Base-by-base conservation (phyloP, 331 rosid genomes). In the Quercus lobata region DNA sequence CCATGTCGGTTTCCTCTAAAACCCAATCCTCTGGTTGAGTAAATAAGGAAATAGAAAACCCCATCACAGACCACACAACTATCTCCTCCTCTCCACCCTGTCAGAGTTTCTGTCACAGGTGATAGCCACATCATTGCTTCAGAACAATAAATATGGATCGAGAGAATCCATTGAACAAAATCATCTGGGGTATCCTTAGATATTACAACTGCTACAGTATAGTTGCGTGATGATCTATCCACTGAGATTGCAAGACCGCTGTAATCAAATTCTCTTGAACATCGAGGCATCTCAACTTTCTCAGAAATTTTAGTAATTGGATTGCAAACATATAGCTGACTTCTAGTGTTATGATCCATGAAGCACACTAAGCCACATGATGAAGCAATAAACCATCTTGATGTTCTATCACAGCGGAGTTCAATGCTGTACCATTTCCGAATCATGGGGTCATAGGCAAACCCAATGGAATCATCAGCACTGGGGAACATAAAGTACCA, bases 11-110 rank as follows among this genome's bases (percentile, higher is more conserved):
- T 84, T 57, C 86, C 96, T 0, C 87, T 85, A 0, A n/a, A 57
- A 41, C 87, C 88, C 15, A 49, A 49, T 1, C 82, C 90, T 14
- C 94, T 96, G 0, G 94, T 90, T 24, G 97, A 85, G 86, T 94
- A 90, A 73, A 90, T 91, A 76, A 94, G 60, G 70, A 94, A 87
- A 88, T 89, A 92, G 76, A 94, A 80, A 75, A 90, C 86, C 71
- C 92, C 96, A 74, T 86, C 91, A 80, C 98, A 94, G 41, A 90
- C 91, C 76, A 94, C 92, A 71, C 96, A 87, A 88, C 90, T 96
- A 5, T 92, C 93, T 30, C 97, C 98, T 58, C 96, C 96, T 76
- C 98, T 92, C 97, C 98, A 94, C 55, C 97, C 98, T 1, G 93
- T 81, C 85, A 86, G 73, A 54, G 91, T 49, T 49, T 49, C 54